phyloP scores from a whole-genome alignment of 2,329 filamentous ascomycete species.

The Curvularia hawaiiensis region DNA sequence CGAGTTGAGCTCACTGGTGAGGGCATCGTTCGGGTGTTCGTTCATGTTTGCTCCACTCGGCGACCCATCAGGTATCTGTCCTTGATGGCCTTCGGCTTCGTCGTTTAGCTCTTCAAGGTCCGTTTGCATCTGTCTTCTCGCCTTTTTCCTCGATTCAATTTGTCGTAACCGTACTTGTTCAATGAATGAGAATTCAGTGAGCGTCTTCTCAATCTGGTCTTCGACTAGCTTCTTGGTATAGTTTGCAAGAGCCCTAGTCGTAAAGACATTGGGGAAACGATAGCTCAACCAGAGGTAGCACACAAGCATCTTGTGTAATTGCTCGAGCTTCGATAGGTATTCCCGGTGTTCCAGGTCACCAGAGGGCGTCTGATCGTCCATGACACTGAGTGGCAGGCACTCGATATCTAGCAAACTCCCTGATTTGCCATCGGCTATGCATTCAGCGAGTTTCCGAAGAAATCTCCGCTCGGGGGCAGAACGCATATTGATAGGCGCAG shows the following conservation, averaged over 20 bases:
- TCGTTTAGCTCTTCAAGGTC: slow-evolving; percentile 1
- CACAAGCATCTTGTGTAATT: slow-evolving; percentile 80
- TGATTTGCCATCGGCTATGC: slow-evolving; percentile 69
- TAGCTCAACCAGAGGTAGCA: slow-evolving; percentile 94
- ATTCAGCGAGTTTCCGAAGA: slow-evolving; percentile 68
- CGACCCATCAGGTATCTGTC: slow-evolving; percentile 13
- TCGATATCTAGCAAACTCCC: slow-evolving; percentile 74
- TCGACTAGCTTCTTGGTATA: slow-evolving; percentile 81
- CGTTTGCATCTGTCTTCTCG: slow-evolving; percentile 10
- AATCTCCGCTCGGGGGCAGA: slow-evolving; percentile 55
- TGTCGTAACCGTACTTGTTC: slow-evolving; percentile 15
- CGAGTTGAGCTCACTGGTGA: slow-evolving; percentile 3
- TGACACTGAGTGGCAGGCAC: slow-evolving; percentile 71
- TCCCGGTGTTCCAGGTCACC: slow-evolving; percentile 44
- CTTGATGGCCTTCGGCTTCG: slow-evolving; percentile 3
- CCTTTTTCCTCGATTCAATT: slow-evolving; percentile 11
- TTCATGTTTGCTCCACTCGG: slow-evolving; percentile 23
- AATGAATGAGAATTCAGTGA: slow-evolving; percentile 61
- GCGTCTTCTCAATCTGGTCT: slow-evolving; percentile 69
- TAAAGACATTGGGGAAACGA: slow-evolving; percentile 81
- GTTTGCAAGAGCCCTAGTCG: slow-evolving; percentile 73
- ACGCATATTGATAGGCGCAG: slow-evolving; percentile 68
- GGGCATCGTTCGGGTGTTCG: slow-evolving; percentile 25
- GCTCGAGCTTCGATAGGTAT: slow-evolving; percentile 74
- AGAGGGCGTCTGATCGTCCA: slow-evolving; percentile 68